Evolutionary conservation across 208 protist species (phyloP).

Genomic region (Porcisia deanei): DNA sequence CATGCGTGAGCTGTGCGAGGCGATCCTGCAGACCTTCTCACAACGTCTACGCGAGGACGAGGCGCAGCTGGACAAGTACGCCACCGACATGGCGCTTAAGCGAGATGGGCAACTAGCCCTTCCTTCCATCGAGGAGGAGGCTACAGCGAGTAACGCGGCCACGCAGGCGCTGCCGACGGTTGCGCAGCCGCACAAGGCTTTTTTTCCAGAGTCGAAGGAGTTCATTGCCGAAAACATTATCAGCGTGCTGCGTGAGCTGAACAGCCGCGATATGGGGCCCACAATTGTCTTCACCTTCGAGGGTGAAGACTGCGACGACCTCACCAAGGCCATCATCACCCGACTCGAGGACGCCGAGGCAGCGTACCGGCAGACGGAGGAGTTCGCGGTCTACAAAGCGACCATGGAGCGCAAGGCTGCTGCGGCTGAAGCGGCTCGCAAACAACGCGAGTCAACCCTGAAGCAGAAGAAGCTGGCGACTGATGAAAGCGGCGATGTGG

Average conservation of each 20-base stretch:
- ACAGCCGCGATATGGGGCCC: constrained; percentile 84
- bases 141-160: neutral
- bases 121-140: neutral
- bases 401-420: constrained; percentile 67
- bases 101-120: constrained; percentile 11
- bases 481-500: constrained; percentile 75
- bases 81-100: constrained; percentile 45
- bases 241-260: constrained; percentile 89
- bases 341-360: constrained; percentile 80
- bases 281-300: constrained; percentile 93
- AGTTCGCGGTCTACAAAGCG: constrained; percentile 80
- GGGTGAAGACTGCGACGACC: constrained; percentile 83
- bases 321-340: constrained; percentile 79
- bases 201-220: constrained; percentile 82
- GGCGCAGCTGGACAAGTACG: constrained; percentile 58
- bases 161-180: neutral
- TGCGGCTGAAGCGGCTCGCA: constrained; percentile 50
- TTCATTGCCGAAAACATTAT: constrained; percentile 85
- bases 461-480: constrained; percentile 76
- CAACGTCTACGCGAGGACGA: constrained; percentile 77
- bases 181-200: constrained; percentile 1
- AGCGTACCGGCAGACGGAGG: constrained; percentile 81
- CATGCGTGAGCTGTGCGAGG: constrained; percentile 51
- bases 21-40: constrained; percentile 73
- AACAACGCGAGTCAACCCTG: constrained; percentile 73